Percentiles rank a stretch among this genome's conserved stretches.
These are phyloP conservation scores for Rhododendron kiyosumense DNA, from an alignment of 148 eudicot species.

Conservation along the genomic window DNA sequence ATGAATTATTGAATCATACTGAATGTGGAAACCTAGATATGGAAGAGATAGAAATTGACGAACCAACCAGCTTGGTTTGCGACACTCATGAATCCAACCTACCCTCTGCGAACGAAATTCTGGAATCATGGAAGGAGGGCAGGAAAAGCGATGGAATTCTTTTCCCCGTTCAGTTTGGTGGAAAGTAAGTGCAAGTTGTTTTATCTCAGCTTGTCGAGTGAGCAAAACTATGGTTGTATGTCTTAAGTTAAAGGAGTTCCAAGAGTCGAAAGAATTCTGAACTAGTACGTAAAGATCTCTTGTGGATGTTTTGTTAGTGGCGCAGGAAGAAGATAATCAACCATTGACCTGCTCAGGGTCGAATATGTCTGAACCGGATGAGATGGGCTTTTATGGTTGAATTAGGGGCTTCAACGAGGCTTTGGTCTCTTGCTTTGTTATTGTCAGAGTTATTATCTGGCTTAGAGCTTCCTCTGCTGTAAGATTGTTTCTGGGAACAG, in stretches of 20 bases:
- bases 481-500: not conserved
- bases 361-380: not conserved
- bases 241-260: not conserved
- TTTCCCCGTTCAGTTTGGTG: constrained; percentile 10
- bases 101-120: constrained; percentile 69
- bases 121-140: constrained; percentile 64
- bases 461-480: not conserved
- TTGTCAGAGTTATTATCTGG: not conserved
- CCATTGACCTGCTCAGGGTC: not conserved
- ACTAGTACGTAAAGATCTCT: not conserved
- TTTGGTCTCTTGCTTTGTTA: no score
- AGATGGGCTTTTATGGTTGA: not conserved
- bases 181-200: not conserved
- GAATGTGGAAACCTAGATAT: constrained; percentile 16
- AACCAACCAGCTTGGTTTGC: constrained; percentile 12
- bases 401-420: not conserved
- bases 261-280: not conserved
- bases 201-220: not conserved
- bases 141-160: constrained; percentile 27
- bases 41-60: constrained; percentile 19
- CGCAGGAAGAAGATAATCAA: not conserved
- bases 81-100: constrained; percentile 15
- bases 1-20: constrained; percentile 4
- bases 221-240: not conserved
- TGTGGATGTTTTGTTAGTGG: not conserved